A percentile compares a stretch with the other conserved stretches of the same genome.
Conservation (phyloP, 176 grass and related monocot species). For the Echinochloa phyllopogon region DNA sequence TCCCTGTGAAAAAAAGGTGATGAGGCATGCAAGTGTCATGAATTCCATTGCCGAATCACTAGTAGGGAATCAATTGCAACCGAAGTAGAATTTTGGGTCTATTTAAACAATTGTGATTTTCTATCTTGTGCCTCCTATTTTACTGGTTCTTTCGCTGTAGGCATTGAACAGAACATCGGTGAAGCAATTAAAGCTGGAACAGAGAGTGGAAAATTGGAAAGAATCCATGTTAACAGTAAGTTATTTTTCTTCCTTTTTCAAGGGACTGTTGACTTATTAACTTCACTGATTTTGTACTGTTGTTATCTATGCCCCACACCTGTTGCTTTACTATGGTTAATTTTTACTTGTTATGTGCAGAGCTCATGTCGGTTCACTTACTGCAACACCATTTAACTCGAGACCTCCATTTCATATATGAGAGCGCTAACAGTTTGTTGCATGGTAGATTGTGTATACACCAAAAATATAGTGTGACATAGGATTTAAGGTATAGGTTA, state of each 20-base stretch:
- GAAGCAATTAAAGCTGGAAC: background rate
- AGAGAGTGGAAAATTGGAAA: slow-evolving; percentile 6
- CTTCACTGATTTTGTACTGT: background rate
- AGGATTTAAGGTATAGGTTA: background rate
- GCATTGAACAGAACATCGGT: background rate
- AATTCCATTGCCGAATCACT: background rate
- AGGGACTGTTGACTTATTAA: background rate
- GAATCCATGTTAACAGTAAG: background rate
- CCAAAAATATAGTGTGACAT: background rate
- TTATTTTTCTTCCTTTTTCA: background rate
- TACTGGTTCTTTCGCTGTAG: background rate
- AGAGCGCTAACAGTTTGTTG: background rate
- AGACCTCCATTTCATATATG: background rate
- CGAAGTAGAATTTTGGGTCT: background rate
- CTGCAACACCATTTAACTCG: background rate
- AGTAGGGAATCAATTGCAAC: background rate
- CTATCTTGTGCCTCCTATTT: background rate
- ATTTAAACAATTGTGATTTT: background rate
- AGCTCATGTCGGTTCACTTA: slow-evolving; percentile 3
- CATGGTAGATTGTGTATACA: background rate
- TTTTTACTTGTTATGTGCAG: background rate
- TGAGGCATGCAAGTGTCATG: background rate
- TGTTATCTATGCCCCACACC: background rate
- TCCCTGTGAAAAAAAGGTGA: background rate
- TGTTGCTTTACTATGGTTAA: background rate